These are phyloP conservation scores for Lentinula guzmanii DNA, from an alignment of 768 basidiomycete genomes.

Conservation along the genomic window DNA sequence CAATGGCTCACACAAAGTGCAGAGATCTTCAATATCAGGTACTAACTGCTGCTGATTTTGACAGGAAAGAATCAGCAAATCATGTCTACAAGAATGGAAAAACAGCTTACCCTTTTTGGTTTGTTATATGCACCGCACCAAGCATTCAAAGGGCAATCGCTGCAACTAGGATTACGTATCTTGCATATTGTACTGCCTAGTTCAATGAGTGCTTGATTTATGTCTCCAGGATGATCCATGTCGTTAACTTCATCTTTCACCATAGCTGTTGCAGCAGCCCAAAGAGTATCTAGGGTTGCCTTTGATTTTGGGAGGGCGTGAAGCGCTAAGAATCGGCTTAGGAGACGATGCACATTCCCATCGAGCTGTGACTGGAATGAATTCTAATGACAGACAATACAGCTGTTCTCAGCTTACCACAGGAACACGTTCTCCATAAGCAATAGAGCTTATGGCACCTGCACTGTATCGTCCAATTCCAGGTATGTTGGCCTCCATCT, in stretches of 20 bases:
- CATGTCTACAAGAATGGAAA: background rate
- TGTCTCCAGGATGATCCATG: constrained; percentile 60
- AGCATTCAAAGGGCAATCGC: constrained; percentile 59
- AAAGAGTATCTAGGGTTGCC: constrained; percentile 71
- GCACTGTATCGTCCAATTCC: constrained; percentile 89
- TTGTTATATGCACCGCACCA: constrained; percentile 62
- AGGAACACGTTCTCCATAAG: constrained; percentile 77
- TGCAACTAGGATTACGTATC: constrained; percentile 73
- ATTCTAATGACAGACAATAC: background rate
- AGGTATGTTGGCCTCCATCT: constrained; percentile 78
- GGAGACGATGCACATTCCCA: constrained; percentile 84
- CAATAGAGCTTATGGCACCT: constrained; percentile 81
- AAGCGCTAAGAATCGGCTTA: constrained; percentile 77
- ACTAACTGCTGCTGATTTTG: constrained; percentile 9
- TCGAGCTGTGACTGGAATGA: constrained; percentile 52
- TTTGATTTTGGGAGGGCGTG: constrained; percentile 82
- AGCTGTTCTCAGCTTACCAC: constrained; percentile 53
- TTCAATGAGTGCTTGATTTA: constrained; percentile 93
- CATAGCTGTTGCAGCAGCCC: constrained; percentile 69
- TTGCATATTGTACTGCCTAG: constrained; percentile 92
- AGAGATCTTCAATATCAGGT: constrained; percentile 74
- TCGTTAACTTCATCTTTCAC: constrained; percentile 32
- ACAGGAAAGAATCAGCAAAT: background rate
- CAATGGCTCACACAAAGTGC: constrained; percentile 61
- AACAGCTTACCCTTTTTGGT: constrained; percentile 6